Conservation (phyloP, 1,139 yeast species). For the Zygosaccharomyces sapae region DNA sequence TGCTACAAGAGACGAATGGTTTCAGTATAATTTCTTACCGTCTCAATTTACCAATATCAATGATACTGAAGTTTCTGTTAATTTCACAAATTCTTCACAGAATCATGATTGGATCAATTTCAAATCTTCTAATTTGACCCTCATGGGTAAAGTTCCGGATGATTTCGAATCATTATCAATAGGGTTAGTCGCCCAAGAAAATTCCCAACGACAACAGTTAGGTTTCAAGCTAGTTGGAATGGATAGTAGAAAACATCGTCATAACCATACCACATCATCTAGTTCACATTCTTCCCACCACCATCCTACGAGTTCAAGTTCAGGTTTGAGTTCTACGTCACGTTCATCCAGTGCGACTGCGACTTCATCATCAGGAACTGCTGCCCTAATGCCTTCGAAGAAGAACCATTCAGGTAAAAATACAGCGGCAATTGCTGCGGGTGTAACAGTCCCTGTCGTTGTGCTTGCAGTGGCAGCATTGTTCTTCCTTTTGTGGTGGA, state of each 20-base stretch:
- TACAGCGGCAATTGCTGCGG: constrained; percentile 76
- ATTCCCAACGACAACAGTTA: constrained; percentile 42
- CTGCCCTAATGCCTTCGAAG: constrained; percentile 24
- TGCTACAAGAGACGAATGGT: constrained; percentile 60
- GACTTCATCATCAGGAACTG: constrained; percentile 33
- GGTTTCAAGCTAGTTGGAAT: constrained; percentile 58
- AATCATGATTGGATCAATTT: constrained; percentile 58
- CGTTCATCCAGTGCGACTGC: constrained; percentile 28
- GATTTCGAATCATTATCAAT: constrained; percentile 50
- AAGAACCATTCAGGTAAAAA: constrained; percentile 35
- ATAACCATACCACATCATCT: constrained; percentile 13
- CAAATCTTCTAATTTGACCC: constrained; percentile 56
- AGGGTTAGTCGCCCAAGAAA: constrained; percentile 49
- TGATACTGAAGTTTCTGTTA: constrained; percentile 48
- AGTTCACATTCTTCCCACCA: background rate
- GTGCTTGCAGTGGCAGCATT: constrained; percentile 47
- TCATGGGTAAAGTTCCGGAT: constrained; percentile 64
- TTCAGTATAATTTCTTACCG: constrained; percentile 49
- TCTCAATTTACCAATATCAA: constrained; percentile 53
- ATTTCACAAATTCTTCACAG: constrained; percentile 40
- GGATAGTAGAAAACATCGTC: constrained; percentile 24
- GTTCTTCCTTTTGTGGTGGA: constrained; percentile 56
- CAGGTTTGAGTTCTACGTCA: background rate
- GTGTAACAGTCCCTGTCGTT: constrained; percentile 73
- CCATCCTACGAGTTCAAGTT: constrained; percentile 5